These are phyloP conservation scores for Magnusiomyces fungicola DNA, from an alignment of 1,139 yeast species.

Conservation along the genomic window DNA sequence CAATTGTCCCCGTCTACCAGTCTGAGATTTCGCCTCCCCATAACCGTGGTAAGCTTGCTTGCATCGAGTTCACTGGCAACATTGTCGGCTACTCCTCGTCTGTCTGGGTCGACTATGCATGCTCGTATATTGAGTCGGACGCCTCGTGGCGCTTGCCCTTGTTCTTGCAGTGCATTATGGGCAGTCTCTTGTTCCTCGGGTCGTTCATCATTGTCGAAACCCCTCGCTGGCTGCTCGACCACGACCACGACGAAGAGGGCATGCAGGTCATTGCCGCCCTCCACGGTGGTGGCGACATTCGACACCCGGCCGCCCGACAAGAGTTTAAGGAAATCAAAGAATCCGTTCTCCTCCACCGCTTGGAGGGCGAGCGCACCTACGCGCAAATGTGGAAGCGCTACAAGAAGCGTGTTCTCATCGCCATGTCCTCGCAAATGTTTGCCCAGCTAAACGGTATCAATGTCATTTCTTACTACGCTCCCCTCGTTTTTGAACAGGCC, in stretches of 20 bases:
- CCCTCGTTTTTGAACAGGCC: conserved; percentile 87
- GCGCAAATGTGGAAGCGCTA: conserved; percentile 62
- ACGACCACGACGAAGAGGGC: conserved; percentile 85
- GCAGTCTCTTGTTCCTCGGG: conserved; percentile 60
- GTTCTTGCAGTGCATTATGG: conserved; percentile 68
- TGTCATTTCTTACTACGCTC: conserved; percentile 88
- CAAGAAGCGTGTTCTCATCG: conserved; percentile 73
- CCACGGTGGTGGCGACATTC: conserved; percentile 58
- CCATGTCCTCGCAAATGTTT: conserved; percentile 84
- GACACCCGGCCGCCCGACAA: conserved; percentile 48
- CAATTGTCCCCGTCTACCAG: conserved; percentile 93
- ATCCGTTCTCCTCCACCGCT: conserved; percentile 63
- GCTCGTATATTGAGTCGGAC: conserved; percentile 51
- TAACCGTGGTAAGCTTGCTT: conserved; percentile 81
- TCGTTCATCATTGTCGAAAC: conserved; percentile 75
- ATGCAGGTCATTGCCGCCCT: conserved; percentile 74
- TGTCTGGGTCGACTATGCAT: conserved; percentile 86
- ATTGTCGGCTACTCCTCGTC: conserved; percentile 79
- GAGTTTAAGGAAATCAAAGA: conserved; percentile 77
- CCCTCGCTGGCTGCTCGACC: conserved; percentile 84
- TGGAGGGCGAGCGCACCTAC: conserved; percentile 72
- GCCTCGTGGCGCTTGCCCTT: conserved; percentile 77
- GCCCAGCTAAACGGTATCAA: conserved; percentile 93
- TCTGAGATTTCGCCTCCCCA: conserved; percentile 87
- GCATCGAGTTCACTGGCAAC: conserved; percentile 89